Evolutionary conservation across 2,329 filamentous ascomycete genomes (phyloP).

Genomic region (Arthrobotrys sinensis): DNA sequence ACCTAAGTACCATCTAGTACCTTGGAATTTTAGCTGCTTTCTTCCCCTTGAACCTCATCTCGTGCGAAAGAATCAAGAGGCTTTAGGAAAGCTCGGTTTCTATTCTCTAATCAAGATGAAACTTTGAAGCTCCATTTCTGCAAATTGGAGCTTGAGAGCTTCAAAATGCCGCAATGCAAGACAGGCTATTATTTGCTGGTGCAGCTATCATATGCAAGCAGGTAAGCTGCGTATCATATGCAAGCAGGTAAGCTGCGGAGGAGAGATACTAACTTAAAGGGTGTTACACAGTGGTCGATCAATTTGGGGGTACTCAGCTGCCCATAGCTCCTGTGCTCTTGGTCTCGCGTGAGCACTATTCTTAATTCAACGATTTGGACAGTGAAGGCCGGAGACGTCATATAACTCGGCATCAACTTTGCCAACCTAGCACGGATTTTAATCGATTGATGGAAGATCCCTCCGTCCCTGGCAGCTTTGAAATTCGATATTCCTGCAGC

Average conservation of each 20-base stretch:
- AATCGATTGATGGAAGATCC: constrained; percentile 6
- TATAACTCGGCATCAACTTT: background rate
- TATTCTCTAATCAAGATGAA: constrained; percentile 32
- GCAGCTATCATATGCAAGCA: constrained; percentile 21
- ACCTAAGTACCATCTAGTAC: constrained; percentile 12
- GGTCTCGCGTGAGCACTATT: constrained; percentile 33
- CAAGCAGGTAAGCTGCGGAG: constrained; percentile 23
- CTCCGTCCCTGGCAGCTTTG: constrained; percentile 6
- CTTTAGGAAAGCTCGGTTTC: background rate
- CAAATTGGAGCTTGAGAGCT: constrained; percentile 17
- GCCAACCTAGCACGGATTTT: background rate
- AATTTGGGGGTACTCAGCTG: background rate
- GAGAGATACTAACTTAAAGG: constrained; percentile 37
- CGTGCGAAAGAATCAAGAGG: constrained; percentile 28
- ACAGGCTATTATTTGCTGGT: constrained; percentile 15
- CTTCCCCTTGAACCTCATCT: constrained; percentile 9
- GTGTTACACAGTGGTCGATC: constrained; percentile 43
- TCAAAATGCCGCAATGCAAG: constrained; percentile 53
- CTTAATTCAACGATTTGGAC: constrained; percentile 1
- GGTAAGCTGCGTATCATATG: constrained; percentile 26
- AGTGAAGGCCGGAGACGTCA: constrained; percentile 1
- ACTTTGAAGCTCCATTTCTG: constrained; percentile 19
- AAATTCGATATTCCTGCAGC: constrained; percentile 21
- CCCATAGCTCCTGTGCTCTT: background rate
- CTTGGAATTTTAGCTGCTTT: constrained; percentile 12